Evolutionary conservation across 2,329 filamentous ascomycete species (phyloP), one percentile per base, ranked within the genome.

Genomic region (Ploettnerulaceae sp.): DNA sequence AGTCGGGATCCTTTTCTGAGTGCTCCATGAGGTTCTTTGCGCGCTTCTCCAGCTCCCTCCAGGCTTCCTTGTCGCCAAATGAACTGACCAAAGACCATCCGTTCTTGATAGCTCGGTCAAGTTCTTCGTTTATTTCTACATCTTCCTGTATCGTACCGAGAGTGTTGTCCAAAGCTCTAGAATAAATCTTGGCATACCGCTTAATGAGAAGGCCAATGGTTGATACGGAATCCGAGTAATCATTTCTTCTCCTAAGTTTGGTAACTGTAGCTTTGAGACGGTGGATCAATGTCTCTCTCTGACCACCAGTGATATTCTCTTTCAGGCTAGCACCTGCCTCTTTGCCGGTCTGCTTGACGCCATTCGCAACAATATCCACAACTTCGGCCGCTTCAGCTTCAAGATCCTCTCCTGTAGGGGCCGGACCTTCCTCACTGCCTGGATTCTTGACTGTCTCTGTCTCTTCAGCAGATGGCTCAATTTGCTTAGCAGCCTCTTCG

Each of bases 211-310:
- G 67, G 0, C 86, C 79, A 24, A 97, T 66, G 0, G 82, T 89
- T 1, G 86, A 89, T 0, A 95, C 89, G 0, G 90, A 95, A 37
- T 90, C 82, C 0, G 84, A 81, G 64, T 97, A 97, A 63, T 95
- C 89, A 6, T 76, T 79, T 41, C 86, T 81, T 59, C 87, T 76
- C 6, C 86, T 76, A 11, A 97, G 74, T 29, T 85, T 86, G 11
- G 78, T 57, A 3, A 97, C 81, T 0, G 84, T 82, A 58, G 84
- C 74, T 65, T 90, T 91, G 39, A 97, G 70, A 5, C 90, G 82
- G 55, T 82, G 75, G 5, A 91, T 60, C 46, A 97, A 68, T 0
- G 86, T 82, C 31, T 87, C 76, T 47, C 80, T 82, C 60, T 94
- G 84, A 3, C 85, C 79, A 2, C 84, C 84, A 0, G 75, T 73